Evolutionary conservation across 768 basidiomycete species (phyloP).

Genomic region (Tylopilus vinaceipallidus): DNA sequence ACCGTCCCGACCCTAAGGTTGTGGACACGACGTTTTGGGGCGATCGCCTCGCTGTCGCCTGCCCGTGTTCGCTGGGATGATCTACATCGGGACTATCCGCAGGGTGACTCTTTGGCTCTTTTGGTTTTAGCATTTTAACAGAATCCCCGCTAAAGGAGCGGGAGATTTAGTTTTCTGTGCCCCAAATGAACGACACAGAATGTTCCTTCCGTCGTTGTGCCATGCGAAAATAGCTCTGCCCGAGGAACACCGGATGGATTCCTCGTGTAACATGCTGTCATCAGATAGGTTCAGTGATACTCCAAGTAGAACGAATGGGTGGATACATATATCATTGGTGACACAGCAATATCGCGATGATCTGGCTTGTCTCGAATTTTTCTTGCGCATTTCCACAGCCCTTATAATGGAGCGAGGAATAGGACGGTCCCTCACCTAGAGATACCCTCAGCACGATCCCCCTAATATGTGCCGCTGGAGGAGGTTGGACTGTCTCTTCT

Average conservation of each 20-base stretch:
- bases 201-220: slow-evolving; percentile 13
- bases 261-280: slow-evolving; percentile 26
- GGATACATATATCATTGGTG: slow-evolving; percentile 27
- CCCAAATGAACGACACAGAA: slow-evolving; percentile 23
- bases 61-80: slow-evolving; percentile 17
- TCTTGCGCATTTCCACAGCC: slow-evolving; percentile 7
- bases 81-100: slow-evolving; percentile 21
- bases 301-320: slow-evolving; percentile 18
- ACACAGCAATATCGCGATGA: slow-evolving; percentile 25
- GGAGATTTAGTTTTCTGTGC: slow-evolving; percentile 13
- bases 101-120: slow-evolving; percentile 34
- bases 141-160: slow-evolving; percentile 19
- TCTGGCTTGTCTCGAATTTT: slow-evolving; percentile 24
- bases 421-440: not conserved
- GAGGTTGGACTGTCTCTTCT: slow-evolving; percentile 46
- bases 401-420: slow-evolving; percentile 25
- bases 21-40: slow-evolving; percentile 10
- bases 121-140: slow-evolving; percentile 35
- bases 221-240: slow-evolving; percentile 29
- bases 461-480: slow-evolving; percentile 66
- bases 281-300: slow-evolving; percentile 20
- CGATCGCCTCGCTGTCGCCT: slow-evolving; percentile 18
- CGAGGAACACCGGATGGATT: slow-evolving; percentile 31
- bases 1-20: slow-evolving; percentile 23
- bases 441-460: slow-evolving; percentile 21